These are phyloP conservation scores for Xylaria grammica DNA, from an alignment of 495 filamentous ascomycete species.

Conservation along the genomic window DNA sequence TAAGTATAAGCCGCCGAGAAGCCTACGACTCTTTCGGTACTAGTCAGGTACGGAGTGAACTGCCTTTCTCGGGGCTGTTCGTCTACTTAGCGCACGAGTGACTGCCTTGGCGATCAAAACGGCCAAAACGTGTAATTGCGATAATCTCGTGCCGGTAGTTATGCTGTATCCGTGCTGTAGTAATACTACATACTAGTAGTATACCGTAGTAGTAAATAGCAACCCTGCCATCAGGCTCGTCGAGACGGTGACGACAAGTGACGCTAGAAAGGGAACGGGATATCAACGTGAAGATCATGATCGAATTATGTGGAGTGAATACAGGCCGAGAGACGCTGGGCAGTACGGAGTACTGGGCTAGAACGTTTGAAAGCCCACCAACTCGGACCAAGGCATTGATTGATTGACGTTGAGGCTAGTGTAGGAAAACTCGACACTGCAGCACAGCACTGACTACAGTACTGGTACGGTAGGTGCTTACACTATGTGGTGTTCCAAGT, in stretches of 20 bases:
- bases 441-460: too few species aligned
- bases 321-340: neutral
- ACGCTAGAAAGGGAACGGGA: constrained; percentile 2
- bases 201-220: neutral
- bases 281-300: neutral
- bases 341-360: neutral
- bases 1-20: constrained; percentile 9
- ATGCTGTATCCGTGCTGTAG: too few species aligned
- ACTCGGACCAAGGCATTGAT: too few species aligned
- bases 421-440: neutral
- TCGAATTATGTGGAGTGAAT: neutral
- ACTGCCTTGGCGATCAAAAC: neutral
- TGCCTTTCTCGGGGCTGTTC: neutral
- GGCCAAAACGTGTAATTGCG: too few species aligned
- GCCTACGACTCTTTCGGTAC: constrained; percentile 14
- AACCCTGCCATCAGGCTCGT: too few species aligned
- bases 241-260: too few species aligned
- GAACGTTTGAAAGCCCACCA: neutral
- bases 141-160: too few species aligned
- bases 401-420: neutral
- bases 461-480: too few species aligned
- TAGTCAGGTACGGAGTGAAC: constrained; percentile 13
- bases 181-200: too few species aligned
- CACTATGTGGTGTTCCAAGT: too few species aligned
- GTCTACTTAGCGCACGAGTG: neutral